A percentile compares a stretch with the other conserved stretches of the same genome.
Conservation (phyloP, 805 yeast genomes). For the Starmerella geochares region DNA sequence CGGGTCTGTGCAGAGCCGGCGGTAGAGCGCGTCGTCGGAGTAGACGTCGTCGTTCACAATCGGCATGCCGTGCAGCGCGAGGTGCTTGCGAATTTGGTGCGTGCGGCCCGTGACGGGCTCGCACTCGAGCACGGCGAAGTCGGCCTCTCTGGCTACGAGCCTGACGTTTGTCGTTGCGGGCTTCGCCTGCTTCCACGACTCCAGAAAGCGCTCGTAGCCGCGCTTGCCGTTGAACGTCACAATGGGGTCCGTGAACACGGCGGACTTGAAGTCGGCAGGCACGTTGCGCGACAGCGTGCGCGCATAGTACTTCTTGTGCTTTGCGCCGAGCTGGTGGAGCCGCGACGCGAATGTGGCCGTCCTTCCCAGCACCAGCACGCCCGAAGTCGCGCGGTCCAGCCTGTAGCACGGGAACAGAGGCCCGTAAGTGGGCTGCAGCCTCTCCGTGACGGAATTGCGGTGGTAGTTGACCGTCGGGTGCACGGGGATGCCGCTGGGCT, state of each 20-base stretch:
- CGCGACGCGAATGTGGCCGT: slow-evolving; percentile 13
- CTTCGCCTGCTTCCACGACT: slow-evolving; percentile 8
- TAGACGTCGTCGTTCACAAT: slow-evolving; percentile 86
- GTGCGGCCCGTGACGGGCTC: slow-evolving; percentile 84
- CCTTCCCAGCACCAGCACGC: slow-evolving; percentile 24
- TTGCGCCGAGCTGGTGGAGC: slow-evolving; percentile 5
- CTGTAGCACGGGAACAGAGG: slow-evolving; percentile 26
- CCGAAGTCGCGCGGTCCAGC: slow-evolving; percentile 27
- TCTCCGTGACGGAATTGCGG: slow-evolving; percentile 40
- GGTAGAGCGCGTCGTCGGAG: slow-evolving; percentile 32
- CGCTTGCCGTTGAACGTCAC: slow-evolving; percentile 24
- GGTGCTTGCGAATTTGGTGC: slow-evolving; percentile 88
- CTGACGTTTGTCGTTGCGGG: slow-evolving; percentile 19
- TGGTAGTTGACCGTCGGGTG: slow-evolving; percentile 85
- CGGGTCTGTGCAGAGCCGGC: slow-evolving; percentile 15
- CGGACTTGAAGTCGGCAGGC: background rate
- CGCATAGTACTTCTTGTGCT: slow-evolving; percentile 19
- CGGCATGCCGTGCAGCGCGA: slow-evolving; percentile 74
- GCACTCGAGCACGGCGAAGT: slow-evolving; percentile 51
- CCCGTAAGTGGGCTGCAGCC: slow-evolving; percentile 17
- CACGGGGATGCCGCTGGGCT: slow-evolving; percentile 88
- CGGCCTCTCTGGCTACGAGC: background rate
- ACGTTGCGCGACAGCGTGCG: slow-evolving; percentile 9
- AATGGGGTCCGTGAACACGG: slow-evolving; percentile 16
- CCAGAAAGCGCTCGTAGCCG: slow-evolving; percentile 20